Base-by-base conservation (phyloP, 371 early-diverging fungal species). In the Mucor lusitanicus region DNA sequence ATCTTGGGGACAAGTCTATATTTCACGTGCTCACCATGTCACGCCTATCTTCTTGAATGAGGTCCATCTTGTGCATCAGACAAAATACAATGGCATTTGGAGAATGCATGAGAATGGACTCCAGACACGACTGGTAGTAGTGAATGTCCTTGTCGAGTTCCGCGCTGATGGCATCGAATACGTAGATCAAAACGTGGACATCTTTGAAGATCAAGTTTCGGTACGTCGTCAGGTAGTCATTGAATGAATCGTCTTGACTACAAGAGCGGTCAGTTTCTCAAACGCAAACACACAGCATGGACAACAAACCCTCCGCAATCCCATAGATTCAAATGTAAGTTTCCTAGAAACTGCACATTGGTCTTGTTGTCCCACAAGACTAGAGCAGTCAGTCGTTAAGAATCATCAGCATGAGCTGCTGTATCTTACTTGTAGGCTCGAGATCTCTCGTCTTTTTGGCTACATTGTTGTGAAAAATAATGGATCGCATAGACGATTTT, bases 401-500 rank as follows among this genome's bases (percentile, higher is more conserved):
- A 1, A 33, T 23, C 4, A 17, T 17, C 13, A 54, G 1, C 21
- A 23, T 33, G 23, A 17, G 33, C 46, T 30, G 13, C 5, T 1
- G 8, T 1, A 7, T 53, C 78, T 62, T 85, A 95, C 94, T 92
- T 46, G 98, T 98, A 21, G 97, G 95, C 17, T 96, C 97, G 30
- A 98, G 88, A 25, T 95, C 85, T 46, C 97, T 85, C 1, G 97
- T 97, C 70, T 98, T 97, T 68, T 91, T 73, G 1, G 97, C 97
- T 64, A 95, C 91, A 75, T 95, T 95, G 76, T 97, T 97, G 30
- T 96, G 92, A 75, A 98, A 98, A 67, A 98, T 97, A 74, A 98
- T 95, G 59, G 95, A 95, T 59, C 96, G 87, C 97, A 98, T 98
- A 39, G 96, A 96, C 33, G 99, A 97, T 86, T 97, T 98, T 50